Conservation (phyloP, 192 early-diverging fungal genomes). For the Mortierella antarctica region DNA sequence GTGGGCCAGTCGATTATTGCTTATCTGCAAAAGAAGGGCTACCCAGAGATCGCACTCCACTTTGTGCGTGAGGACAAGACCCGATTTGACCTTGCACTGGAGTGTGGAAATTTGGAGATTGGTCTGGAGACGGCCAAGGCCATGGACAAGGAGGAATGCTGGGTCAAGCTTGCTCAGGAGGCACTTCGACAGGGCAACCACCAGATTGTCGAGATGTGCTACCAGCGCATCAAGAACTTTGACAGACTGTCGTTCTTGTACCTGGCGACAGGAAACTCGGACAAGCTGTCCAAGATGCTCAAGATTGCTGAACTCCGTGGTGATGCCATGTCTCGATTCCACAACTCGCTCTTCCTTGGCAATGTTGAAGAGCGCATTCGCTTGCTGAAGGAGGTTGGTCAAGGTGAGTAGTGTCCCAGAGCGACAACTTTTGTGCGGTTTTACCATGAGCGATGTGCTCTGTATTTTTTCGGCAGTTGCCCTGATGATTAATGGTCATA, state of each 20-base stretch:
- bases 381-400: constrained; percentile 87
- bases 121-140: constrained; percentile 94
- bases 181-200: constrained; percentile 93
- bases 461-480: too few relatives aligned
- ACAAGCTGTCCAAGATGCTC: constrained; percentile 95
- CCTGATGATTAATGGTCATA: too few relatives aligned
- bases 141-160: constrained; percentile 90
- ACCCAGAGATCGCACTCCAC: constrained; percentile 98
- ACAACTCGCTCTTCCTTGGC: constrained; percentile 92
- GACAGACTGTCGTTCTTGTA: constrained; percentile 97
- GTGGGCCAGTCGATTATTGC: constrained; percentile 99
- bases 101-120: constrained; percentile 97
- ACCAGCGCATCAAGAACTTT: constrained; percentile 92
- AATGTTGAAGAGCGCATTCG: constrained; percentile 92
- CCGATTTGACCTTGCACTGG: constrained; percentile 95
- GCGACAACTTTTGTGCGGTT: background rate
- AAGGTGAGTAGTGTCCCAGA: constrained; percentile 67
- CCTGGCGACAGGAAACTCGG: constrained; percentile 89
- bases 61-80: constrained; percentile 98
- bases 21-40: constrained; percentile 99
- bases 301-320: constrained; percentile 91
- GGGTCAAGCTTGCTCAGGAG: constrained; percentile 89
- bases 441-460: background rate
- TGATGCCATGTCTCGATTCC: constrained; percentile 91
- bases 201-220: constrained; percentile 88